phyloP scores from a whole-genome alignment of 2,329 filamentous ascomycete species.

The Kalmusia sp. region DNA sequence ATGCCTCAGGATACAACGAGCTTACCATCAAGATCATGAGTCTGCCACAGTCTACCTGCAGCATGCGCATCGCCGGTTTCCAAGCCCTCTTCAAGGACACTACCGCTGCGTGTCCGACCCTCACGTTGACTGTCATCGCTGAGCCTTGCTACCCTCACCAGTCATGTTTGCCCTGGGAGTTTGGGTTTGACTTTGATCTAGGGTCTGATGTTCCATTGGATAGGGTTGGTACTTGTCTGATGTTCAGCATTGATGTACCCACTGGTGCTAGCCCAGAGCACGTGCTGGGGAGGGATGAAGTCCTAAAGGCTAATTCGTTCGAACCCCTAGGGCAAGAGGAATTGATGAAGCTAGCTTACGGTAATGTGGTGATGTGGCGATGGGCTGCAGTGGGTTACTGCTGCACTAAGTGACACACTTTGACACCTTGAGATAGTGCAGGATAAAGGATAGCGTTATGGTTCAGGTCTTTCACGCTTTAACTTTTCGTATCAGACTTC shows the following conservation, averaged over 20 bases:
- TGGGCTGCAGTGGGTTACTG: constrained; percentile 7
- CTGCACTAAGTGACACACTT: neutral
- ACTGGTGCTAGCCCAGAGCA: neutral
- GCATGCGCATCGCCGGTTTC: neutral
- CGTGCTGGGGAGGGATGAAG: neutral
- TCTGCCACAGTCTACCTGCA: neutral
- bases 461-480: constrained; percentile 60
- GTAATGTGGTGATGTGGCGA: constrained; percentile 8
- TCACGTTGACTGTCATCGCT: neutral
- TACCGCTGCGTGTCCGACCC: neutral
- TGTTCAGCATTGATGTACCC: neutral
- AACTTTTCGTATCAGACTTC: no score
- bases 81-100: constrained; percentile 2
- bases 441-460: neutral
- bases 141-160: neutral
- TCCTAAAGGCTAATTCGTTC: neutral
- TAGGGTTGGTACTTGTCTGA: constrained; percentile 4
- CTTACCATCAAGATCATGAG: constrained; percentile 2
- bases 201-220: neutral
- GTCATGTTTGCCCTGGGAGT: constrained; percentile 3
- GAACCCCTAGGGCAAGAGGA: neutral
- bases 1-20: constrained; percentile 9
- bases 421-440: neutral
- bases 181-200: constrained; percentile 12
- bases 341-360: constrained; percentile 4